Conservation (phyloP, 164 flowering plant species). For the Cinnamomum chago region DNA sequence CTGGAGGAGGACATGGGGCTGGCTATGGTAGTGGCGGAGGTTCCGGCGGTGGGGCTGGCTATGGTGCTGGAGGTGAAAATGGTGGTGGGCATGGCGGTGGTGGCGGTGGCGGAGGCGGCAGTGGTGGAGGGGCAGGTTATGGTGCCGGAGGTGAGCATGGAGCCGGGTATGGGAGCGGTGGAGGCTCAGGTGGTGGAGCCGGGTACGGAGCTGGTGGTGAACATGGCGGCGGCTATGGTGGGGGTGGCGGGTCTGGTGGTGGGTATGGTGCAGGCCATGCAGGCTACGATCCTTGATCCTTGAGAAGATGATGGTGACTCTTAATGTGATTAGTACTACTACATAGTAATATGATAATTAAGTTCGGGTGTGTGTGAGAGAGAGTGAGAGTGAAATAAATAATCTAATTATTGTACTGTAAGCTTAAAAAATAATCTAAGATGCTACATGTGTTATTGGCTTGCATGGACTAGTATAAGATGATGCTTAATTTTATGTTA, state of each 20-base stretch:
- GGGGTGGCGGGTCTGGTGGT: slow-evolving; percentile 2
- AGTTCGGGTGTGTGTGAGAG: too few species aligned
- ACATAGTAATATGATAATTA: too few species aligned
- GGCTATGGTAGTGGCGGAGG: slow-evolving; percentile 21
- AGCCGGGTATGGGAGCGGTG: slow-evolving; percentile 7
- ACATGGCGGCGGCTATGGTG: slow-evolving; percentile 4
- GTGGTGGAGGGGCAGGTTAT: slow-evolving; percentile 1
- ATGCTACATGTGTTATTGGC: too few species aligned
- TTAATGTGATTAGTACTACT: background rate
- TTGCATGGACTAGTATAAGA: too few species aligned
- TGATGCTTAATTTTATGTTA: too few species aligned
- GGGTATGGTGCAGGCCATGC: slow-evolving; percentile 10
- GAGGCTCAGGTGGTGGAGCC: slow-evolving; percentile 6
- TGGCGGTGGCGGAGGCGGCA: slow-evolving; percentile 17
- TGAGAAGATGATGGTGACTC: background rate
- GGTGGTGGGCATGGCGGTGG: slow-evolving; percentile 23
- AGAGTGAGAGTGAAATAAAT: too few species aligned
- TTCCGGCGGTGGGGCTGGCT: slow-evolving; percentile 12
- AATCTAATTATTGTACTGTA: too few species aligned
- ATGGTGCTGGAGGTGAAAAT: slow-evolving; percentile 8
- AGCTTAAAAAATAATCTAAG: too few species aligned
- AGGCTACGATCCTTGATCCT: slow-evolving; percentile 6
- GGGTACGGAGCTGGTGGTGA: slow-evolving; percentile 2
- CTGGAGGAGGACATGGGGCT: slow-evolving; percentile 13
- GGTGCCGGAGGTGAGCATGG: slow-evolving; percentile 10